Base-by-base conservation (phyloP, 1,139 yeast species). In the Suhomyces taliae region DNA sequence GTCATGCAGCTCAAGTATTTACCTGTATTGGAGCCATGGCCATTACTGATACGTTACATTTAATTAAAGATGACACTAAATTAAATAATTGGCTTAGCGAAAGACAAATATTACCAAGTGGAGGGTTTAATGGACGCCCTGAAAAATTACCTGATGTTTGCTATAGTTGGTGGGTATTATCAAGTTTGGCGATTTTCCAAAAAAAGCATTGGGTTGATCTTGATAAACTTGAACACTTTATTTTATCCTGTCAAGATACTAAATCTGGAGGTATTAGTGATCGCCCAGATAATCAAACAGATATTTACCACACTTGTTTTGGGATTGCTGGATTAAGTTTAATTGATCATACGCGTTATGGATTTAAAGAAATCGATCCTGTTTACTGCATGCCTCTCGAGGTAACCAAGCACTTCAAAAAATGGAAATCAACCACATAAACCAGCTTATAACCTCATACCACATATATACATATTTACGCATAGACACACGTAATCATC, bases 151-250 rank as follows among this genome's bases (percentile, higher is more conserved):
- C 98, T 0, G 99, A 93, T 65, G 97, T 89, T 12, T 93, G 99
- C 64, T 93, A 93, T 63, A 85, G 95, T 60, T 95, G 98, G 98
- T 93, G 99, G 99, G 97, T 90, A 7, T 66, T 91, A 37, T 86
- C 96, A 1, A 79, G 93, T 1, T 69, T 93, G 43, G 79, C 88
- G 0, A 85, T 91, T 45, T 70, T 93, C 27, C 79, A 71, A 0
- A 81, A 78, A 52, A 64, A 82, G 27, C 79, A 86, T 51, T 90
- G 96, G 91, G 86, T 95, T 15, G 85, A 90, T 58, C 74, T 74
- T 37, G 74, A 66, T 2, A 81, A 78, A 57, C 69, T 93, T 45
- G 76, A 79, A 46, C 61, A 65, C 1, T 93, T 90, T 59, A 90
- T 95, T 12, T 66, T 91, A 32, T 64, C 67, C 1, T 85, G 96